Conservation (phyloP, 768 basidiomycete genomes). For the Boletus vinaceobasis region DNA sequence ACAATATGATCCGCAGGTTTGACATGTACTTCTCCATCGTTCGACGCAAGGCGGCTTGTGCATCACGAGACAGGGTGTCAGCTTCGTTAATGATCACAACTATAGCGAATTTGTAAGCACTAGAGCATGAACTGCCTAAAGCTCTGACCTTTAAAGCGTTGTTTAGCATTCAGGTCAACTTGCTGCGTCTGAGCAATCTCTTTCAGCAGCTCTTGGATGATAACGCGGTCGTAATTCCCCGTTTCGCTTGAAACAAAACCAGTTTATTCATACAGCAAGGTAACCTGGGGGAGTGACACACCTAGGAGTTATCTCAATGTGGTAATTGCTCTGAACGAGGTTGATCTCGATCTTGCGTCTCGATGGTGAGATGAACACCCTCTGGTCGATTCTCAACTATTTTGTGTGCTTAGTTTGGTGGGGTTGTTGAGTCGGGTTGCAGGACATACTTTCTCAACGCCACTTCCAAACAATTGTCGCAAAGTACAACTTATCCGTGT, state of each 20-base stretch:
- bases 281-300: conserved; percentile 32
- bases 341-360: conserved; percentile 95
- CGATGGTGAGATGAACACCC: conserved; percentile 91
- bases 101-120: conserved; percentile 29
- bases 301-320: conserved; percentile 98
- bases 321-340: conserved; percentile 95
- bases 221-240: conserved; percentile 90
- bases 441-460: conserved; percentile 82
- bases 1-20: conserved; percentile 94
- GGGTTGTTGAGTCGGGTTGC: neutral
- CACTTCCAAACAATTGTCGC: conserved; percentile 83
- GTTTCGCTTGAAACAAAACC: conserved; percentile 67
- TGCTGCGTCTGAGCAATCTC: conserved; percentile 99
- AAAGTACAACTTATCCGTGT: conserved; percentile 90
- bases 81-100: conserved; percentile 99
- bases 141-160: conserved; percentile 88
- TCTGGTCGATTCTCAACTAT: conserved; percentile 96
- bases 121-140: neutral
- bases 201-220: conserved; percentile 95
- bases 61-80: conserved; percentile 90
- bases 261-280: neutral
- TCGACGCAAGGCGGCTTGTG: conserved; percentile 92
- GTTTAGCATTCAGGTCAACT: conserved; percentile 92
- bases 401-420: neutral
- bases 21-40: conserved; percentile 99